Conservation (phyloP, 352 stramenopile genomes). For the Pilasporangium apinafurcum region DNA sequence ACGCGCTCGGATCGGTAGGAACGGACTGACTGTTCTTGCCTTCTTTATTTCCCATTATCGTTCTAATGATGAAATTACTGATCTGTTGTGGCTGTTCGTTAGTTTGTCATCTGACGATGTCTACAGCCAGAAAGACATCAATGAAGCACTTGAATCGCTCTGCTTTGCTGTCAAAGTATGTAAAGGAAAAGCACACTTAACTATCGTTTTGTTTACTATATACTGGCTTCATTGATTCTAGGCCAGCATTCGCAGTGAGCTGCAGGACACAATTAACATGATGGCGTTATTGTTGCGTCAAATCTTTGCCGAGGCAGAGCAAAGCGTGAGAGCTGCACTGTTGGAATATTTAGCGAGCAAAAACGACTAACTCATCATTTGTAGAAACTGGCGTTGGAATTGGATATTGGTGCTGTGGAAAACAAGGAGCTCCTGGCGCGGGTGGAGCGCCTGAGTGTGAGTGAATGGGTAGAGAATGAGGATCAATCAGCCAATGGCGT, state of each 20-base stretch:
- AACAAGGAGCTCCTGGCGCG: conserved; percentile 66
- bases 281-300: conserved; percentile 78
- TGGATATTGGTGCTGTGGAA: conserved; percentile 74
- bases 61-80: neutral
- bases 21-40: neutral
- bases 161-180: conserved; percentile 74
- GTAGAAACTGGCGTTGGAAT: conserved; percentile 51
- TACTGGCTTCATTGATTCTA: conserved; percentile 8
- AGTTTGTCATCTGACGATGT: conserved; percentile 74
- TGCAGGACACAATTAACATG: conserved; percentile 85
- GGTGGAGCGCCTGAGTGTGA: conserved; percentile 71
- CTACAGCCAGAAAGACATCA: conserved; percentile 80
- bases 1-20: conserved; percentile 59
- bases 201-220: neutral
- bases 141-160: conserved; percentile 66
- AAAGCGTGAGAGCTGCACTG: conserved; percentile 21
- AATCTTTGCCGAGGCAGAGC: conserved; percentile 69
- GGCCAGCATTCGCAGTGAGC: conserved; percentile 67
- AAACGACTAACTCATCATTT: neutral
- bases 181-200: neutral
- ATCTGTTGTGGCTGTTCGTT: neutral
- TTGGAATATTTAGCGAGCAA: neutral
- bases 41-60: neutral
- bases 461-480: conserved; percentile 53
- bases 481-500: conserved; percentile 14